Evolutionary conservation across 2,329 filamentous ascomycete species (phyloP), one percentile per base, ranked within the genome.

Genomic region (Neonectria neomacrospora): DNA sequence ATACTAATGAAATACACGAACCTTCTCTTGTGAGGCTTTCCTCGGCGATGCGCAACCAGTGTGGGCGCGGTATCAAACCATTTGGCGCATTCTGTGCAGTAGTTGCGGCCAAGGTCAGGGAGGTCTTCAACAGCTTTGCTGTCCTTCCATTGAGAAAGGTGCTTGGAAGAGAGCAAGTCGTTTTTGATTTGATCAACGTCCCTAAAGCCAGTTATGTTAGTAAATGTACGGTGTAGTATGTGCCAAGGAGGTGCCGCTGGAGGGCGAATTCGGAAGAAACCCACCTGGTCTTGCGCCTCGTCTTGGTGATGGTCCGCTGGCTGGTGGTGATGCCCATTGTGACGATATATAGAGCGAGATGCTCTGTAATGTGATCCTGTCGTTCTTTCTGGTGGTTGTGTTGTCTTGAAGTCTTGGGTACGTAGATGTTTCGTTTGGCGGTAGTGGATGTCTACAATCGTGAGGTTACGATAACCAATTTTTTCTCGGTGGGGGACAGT

Each of bases 21-120:
- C 92, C 91, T 91, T 83, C 94, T 88, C 86, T 94, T 97, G 81
- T 99, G 96, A 68, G 92, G 93, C 81, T 97, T 99, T 72, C 93
- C 93, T 78, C 91, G 93, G 61, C 85, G 84, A 80, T 99, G 96
- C 28, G 87, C 84, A 37, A 85, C 83, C 61, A 97, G 82, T 71
- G 92, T 96, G 72, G 86, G 79, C 69, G 96, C 91, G 53, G 89
- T 91, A 78, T 98, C 95, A 78, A 96, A 98, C 91, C 93, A 98
- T 82, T 97, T 98, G 67, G 96, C 91, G 79, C 96, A 99, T 79
- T 97, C 92, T 16, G 91, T 84, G 79, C 96, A 99, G 80, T 97
- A 98, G 77, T 90, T 90, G 71, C 88, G 85, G 26, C 96, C 96
- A 52, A 97, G 84, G 0, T 90, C 95, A 3, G 96, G 96, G 37